Base-by-base conservation (phyloP, 164 flowering plant species). In the Echeveria elegans region DNA sequence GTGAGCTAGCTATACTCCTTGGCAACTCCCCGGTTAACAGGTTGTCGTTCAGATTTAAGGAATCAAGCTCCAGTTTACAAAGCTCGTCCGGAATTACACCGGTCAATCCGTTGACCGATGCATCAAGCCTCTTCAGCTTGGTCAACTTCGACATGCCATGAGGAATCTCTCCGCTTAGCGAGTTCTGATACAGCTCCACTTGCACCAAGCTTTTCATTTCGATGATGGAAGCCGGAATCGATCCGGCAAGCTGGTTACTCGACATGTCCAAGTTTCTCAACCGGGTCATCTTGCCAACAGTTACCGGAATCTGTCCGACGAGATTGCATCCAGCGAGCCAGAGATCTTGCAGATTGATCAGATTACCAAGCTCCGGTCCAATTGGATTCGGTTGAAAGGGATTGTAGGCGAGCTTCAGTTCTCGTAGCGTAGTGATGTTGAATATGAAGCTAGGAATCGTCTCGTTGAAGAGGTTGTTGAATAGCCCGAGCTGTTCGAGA, bases 1-100 rank as follows among this genome's bases (percentile, higher is more conserved):
- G 75, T 4, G 89, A 85, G 34, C 45, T 19, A 0, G 87, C 75
- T 29, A 87, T 75, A 58, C 75, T 75, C 56, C 66, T 82, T 5
- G 89, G 87, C 37, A 87, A 47, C 40, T 66, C 28, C 28, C 92
- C 92, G 28, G 74, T 76, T 14, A 87, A 48, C 5, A 50, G n/a
- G 43, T 87, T 93, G 64, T 82, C 83, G 23, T 70, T 79, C 59
- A 89, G 59, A 66, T 80, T 77, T 21, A 93, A 76, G 0, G 97
- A 89, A 36, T 72, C 85, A 12, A 93, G 87, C 21, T 73, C 77
- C 59, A 90, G 73, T 23, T 38, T 64, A 32, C 86, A 81, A 66
- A 93, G 68, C 74, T 84, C 92, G 29, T 60, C 78, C 2, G 98
- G 98, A 53, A 93, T 89, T 67, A 66, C 48, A 38, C 98, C 98